Percentiles rank a stretch among this genome's conserved stretches.
phyloP scores from a whole-genome alignment of 345 rosid species.

The Combretum micranthum region DNA sequence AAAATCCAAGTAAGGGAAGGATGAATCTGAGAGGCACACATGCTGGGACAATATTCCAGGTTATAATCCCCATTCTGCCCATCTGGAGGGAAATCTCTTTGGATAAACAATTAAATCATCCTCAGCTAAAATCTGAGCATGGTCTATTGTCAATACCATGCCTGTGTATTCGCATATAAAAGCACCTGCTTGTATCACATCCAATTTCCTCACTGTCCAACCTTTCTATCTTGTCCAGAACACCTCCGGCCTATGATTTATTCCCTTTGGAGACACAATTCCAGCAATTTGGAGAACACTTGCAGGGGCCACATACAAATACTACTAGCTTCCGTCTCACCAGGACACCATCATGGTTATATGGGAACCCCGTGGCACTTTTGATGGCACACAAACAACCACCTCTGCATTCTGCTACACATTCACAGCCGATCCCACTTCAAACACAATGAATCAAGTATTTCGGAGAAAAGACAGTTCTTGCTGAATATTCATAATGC shows the following conservation, averaged over 20 bases:
- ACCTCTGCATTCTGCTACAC: slow-evolving; percentile 52
- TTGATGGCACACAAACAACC: slow-evolving; percentile 65
- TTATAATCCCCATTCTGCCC: slow-evolving; percentile 88
- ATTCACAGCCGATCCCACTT: slow-evolving; percentile 59
- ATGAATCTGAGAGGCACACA: slow-evolving; percentile 50
- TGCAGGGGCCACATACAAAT: slow-evolving; percentile 79
- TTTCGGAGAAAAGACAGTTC: slow-evolving; percentile 58
- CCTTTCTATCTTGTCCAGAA: slow-evolving; percentile 87
- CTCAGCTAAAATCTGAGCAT: slow-evolving; percentile 71
- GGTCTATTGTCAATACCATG: slow-evolving; percentile 79
- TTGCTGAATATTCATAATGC: slow-evolving; percentile 65
- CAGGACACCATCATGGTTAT: slow-evolving; percentile 56
- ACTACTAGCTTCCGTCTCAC: slow-evolving; percentile 68
- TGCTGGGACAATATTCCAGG: slow-evolving; percentile 55
- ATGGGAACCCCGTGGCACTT: slow-evolving; percentile 81
- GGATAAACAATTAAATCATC: slow-evolving; percentile 78
- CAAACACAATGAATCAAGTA: slow-evolving; percentile 24
- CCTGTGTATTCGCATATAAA: slow-evolving; percentile 92
- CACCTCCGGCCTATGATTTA: slow-evolving; percentile 65
- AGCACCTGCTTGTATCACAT: slow-evolving; percentile 80
- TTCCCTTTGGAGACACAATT: slow-evolving; percentile 74
- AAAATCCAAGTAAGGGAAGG: slow-evolving; percentile 76
- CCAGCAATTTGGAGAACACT: slow-evolving; percentile 69
- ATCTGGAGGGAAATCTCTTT: slow-evolving; percentile 51
- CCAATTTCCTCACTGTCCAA: slow-evolving; percentile 91